Evolutionary conservation across 306 rosid species (phyloP), one percentile per base, ranked within the genome.

Genomic region (Mimosa pudica): DNA sequence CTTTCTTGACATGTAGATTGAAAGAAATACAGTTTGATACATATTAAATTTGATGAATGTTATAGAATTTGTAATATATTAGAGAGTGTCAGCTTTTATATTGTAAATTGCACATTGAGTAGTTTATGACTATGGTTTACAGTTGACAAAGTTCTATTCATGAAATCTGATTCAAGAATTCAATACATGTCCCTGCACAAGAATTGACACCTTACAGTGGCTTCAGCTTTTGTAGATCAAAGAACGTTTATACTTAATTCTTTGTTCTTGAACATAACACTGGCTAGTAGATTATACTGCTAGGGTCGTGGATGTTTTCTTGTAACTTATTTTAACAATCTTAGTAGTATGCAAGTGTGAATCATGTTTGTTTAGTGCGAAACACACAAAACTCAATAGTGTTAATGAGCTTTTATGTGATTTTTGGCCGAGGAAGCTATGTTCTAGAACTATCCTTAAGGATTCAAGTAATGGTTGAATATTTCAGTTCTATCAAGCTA

Each of bases 1-100:
- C 41, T 65, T 79, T 77, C 77, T 32, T 65, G 35, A 65, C 46
- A 73, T 77, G 84, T 79, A 67, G 84, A 64, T 81, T 69, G 45
- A 61, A 51, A 71, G 45, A 73, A 60, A 4, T 60, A 35, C 76
- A 36, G 3, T 64, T 80, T 73, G 58, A 77, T 79, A 18, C 38
- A 47, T 68, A 69, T 57, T 80, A 24, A 70, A 57, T 20, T 75
- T 46, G 73, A 70, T 77, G 77, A 35, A 69, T 73, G 79, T 74
- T 72, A 78, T 33, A 74, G 77, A 45, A 77, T 76, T 79, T 60
- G 35, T 80, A 65, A 70, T 71, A 54, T 35, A 33, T 45, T 72
- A 67, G 33, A 63, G 68, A 61, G 33, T 6, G 33, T 48, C 18
- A 14, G 57, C 38, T 69, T 48, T 60, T 81, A 35, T 81, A 35